Conservation (phyloP, 805 yeast species). For the Metschnikowia proteae region DNA sequence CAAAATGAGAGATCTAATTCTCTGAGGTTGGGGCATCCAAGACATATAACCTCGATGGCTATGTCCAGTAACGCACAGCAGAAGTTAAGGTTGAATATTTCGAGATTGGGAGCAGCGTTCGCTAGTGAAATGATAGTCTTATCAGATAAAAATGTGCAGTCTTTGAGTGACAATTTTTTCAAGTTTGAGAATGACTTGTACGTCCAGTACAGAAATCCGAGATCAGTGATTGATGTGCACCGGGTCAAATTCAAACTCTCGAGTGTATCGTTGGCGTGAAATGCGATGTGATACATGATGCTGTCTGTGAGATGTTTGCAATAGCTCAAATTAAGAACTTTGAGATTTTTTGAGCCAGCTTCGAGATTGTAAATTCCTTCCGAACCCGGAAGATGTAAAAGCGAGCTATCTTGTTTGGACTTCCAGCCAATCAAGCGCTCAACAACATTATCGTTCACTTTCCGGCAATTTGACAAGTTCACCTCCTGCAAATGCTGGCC, state of each 20-base stretch:
- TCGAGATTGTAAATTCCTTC: constrained; percentile 18
- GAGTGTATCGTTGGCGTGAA: constrained; percentile 53
- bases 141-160: constrained; percentile 72
- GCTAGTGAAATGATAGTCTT: constrained; percentile 59
- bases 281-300: constrained; percentile 59
- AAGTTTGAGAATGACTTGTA: constrained; percentile 52
- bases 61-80: constrained; percentile 73
- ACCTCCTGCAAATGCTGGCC: constrained; percentile 57
- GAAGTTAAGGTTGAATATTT: constrained; percentile 58
- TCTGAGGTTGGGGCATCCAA: constrained; percentile 58
- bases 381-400: constrained; percentile 9
- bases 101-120: constrained; percentile 55
- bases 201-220: constrained; percentile 67
- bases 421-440: constrained; percentile 63
- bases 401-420: constrained; percentile 3
- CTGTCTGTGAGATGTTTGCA: constrained; percentile 73
- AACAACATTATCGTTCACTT: constrained; percentile 67
- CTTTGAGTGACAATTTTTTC: constrained; percentile 53
- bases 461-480: constrained; percentile 69
- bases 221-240: constrained; percentile 75
- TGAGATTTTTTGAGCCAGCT: constrained; percentile 59
- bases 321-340: constrained; percentile 57
- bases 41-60: constrained; percentile 60
- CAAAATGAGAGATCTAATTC: constrained; percentile 64
- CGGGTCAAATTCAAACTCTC: constrained; percentile 61